Evolutionary conservation across 495 filamentous ascomycete genomes (phyloP).

Genomic region (Lasiosphaeria ovina): DNA sequence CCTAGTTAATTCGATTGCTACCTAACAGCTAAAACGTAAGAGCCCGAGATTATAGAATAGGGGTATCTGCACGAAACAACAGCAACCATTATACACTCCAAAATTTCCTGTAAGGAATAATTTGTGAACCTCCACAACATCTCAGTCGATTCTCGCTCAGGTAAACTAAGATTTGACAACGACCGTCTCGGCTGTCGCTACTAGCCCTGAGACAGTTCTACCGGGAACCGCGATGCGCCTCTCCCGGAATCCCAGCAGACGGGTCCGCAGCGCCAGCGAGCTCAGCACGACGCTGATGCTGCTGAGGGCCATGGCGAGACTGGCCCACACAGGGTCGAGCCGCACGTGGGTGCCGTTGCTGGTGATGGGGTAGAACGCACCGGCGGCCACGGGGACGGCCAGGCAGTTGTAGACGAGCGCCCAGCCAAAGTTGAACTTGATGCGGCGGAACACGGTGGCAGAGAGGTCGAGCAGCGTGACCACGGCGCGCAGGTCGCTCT

Average conservation of each 20-base stretch:
- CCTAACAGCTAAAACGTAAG: too few relatives aligned
- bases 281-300: constrained; percentile 77
- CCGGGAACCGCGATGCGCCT: constrained; percentile 11
- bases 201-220: background rate
- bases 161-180: background rate
- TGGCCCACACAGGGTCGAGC: constrained; percentile 81
- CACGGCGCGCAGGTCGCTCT: constrained; percentile 65
- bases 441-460: constrained; percentile 67
- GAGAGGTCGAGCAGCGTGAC: constrained; percentile 72
- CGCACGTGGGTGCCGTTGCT: constrained; percentile 52
- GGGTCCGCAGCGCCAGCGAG: constrained; percentile 61
- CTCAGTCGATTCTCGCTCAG: too few relatives aligned
- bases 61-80: background rate
- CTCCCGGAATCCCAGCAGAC: constrained; percentile 49
- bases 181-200: background rate
- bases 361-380: constrained; percentile 69
- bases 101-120: background rate
- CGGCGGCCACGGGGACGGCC: constrained; percentile 80
- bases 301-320: constrained; percentile 81
- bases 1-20: too few relatives aligned
- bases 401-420: constrained; percentile 80
- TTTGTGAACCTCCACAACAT: too few relatives aligned
- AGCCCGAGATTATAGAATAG: background rate
- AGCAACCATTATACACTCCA: background rate
- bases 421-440: constrained; percentile 88